phyloP scores from a whole-genome alignment of 306 rosid genomes.

The Pyrus bretschneideri region DNA sequence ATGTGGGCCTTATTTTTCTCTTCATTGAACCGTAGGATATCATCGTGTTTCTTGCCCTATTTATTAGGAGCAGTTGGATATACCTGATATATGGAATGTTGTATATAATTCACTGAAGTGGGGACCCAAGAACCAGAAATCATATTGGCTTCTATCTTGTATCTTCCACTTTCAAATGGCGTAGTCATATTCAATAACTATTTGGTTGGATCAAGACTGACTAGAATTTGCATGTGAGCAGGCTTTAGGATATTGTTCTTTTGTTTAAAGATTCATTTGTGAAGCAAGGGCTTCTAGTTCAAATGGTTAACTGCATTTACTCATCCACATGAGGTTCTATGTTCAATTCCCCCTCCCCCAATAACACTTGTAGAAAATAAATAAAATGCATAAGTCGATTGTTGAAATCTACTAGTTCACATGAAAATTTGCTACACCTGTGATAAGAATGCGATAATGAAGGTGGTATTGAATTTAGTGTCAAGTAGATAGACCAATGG shows the following conservation, averaged over 20 bases:
- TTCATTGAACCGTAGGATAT: background rate
- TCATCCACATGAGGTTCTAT: background rate
- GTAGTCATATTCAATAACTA: background rate
- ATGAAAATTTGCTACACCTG: background rate
- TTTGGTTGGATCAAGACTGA: background rate
- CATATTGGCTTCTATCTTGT: background rate
- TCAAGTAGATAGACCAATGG: background rate
- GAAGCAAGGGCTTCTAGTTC: background rate
- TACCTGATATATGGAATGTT: background rate
- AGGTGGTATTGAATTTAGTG: background rate
- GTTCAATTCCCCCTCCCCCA: background rate
- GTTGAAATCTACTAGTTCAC: background rate
- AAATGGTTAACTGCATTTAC: background rate
- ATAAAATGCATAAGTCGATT: background rate
- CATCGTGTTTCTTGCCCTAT: background rate
- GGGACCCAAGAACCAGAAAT: background rate
- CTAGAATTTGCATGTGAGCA: background rate
- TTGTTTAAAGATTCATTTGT: background rate
- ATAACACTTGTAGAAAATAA: too few species aligned
- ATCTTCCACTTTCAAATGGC: background rate
- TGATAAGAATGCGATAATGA: background rate
- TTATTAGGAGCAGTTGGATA: background rate
- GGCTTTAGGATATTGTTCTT: background rate
- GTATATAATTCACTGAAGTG: background rate
- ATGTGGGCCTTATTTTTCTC: conserved; percentile 6